Percentiles rank a stretch among this genome's conserved stretches.
Conservation (phyloP, 225 moss, liverwort and hornwort genomes). For the Pleurozium schreberi region DNA sequence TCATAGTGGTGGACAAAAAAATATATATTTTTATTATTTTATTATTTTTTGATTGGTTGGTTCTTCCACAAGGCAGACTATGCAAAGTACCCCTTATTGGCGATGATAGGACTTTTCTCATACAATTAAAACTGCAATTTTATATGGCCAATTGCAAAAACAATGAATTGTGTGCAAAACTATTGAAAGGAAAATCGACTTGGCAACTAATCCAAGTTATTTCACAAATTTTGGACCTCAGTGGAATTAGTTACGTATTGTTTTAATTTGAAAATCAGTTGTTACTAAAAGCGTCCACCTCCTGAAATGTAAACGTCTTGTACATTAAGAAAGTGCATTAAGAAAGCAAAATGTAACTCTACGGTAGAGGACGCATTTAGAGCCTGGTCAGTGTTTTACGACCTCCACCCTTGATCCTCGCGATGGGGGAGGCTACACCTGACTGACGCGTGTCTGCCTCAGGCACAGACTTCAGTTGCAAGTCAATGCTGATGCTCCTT, state of each 20-base stretch:
- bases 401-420: not conserved
- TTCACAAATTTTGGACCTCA: not conserved
- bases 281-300: not conserved
- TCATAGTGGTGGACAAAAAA: too few species aligned
- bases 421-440: not conserved
- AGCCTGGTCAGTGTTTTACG: not conserved
- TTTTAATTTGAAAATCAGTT: not conserved
- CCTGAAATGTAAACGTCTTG: fast-evolving
- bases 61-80: too few species aligned
- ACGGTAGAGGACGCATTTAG: not conserved
- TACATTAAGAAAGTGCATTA: too few species aligned
- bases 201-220: not conserved
- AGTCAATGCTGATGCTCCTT: not conserved
- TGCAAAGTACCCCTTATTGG: too few species aligned
- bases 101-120: too few species aligned
- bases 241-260: not conserved
- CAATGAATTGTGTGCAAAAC: too few species aligned
- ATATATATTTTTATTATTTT: too few species aligned
- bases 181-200: not conserved
- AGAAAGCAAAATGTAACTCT: not conserved
- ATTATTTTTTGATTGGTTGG: too few species aligned
- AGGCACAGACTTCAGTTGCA: not conserved
- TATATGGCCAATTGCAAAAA: too few species aligned
- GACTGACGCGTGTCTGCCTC: not conserved
- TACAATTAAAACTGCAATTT: too few species aligned